Conservation (phyloP, 2,329 filamentous ascomycete genomes). For the Ophiostoma triangulosporum region DNA sequence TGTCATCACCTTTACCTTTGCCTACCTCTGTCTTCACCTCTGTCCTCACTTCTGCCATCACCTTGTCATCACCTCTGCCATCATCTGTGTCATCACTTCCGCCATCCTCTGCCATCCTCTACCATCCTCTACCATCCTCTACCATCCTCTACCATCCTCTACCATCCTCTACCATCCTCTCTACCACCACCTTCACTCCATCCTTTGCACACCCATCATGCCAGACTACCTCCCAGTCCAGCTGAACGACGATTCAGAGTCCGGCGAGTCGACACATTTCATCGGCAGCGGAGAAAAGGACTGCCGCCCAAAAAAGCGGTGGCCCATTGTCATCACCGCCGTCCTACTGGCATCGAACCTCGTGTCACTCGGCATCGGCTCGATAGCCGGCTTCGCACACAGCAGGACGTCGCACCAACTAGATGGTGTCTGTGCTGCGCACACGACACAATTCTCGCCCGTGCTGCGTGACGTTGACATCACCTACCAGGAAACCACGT, state of each 20-base stretch:
- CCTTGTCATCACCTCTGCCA: too few relatives aligned
- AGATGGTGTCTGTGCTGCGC: constrained; percentile 9
- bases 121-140: too few relatives aligned
- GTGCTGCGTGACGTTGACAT: constrained; percentile 22
- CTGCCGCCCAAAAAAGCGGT: not conserved
- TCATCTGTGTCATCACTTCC: too few relatives aligned
- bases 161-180: too few relatives aligned
- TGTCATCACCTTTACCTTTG: too few relatives aligned
- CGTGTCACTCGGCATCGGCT: not conserved
- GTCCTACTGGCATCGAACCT: not conserved
- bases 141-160: too few relatives aligned
- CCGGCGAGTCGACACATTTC: not conserved
- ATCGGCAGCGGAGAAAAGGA: not conserved
- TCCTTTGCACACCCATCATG: too few relatives aligned
- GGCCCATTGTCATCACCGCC: not conserved
- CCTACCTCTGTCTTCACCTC: too few relatives aligned
- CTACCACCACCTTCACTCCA: too few relatives aligned
- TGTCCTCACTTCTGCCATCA: too few relatives aligned
- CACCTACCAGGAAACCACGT: constrained; percentile 23
- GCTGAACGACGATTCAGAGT: not conserved
- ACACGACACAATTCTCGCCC: constrained; percentile 16
- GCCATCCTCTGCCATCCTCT: too few relatives aligned
- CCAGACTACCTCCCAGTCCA: not conserved
- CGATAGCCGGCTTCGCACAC: constrained; percentile 4
- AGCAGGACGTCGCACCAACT: constrained; percentile 1